Percentiles rank a stretch among this genome's conserved stretches.
Evolutionary conservation across 1,284 basidiomycete genomes (phyloP).

Genomic region (Cutaneotrichosporon curvatum): DNA sequence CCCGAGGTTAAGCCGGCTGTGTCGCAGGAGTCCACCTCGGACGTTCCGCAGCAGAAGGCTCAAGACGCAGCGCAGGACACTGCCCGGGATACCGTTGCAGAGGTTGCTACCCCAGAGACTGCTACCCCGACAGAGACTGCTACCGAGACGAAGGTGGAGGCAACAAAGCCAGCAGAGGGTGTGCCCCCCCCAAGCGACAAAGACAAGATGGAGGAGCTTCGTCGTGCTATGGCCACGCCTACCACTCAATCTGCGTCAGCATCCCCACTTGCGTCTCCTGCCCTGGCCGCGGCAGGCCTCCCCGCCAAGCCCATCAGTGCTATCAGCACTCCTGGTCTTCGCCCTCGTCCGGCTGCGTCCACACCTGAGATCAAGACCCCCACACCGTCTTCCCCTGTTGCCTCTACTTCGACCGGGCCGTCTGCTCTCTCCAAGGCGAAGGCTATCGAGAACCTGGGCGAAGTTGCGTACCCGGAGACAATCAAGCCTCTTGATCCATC

Average conservation of each 20-base stretch:
- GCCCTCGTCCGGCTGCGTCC: slow-evolving; percentile 51
- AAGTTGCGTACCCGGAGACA: slow-evolving; percentile 74
- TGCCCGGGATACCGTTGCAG: slow-evolving; percentile 3
- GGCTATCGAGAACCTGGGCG: slow-evolving; percentile 72
- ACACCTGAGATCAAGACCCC: slow-evolving; percentile 59
- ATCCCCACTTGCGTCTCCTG: slow-evolving; percentile 37
- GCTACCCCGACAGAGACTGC: slow-evolving; percentile 43
- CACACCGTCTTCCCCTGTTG: slow-evolving; percentile 39
- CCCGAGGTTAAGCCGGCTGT: slow-evolving; percentile 47
- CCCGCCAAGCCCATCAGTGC: slow-evolving; percentile 44
- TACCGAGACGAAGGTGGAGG: slow-evolving; percentile 42
- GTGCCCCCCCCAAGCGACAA: slow-evolving; percentile 46
- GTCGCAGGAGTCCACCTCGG: slow-evolving; percentile 39
- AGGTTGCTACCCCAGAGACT: too few species aligned
- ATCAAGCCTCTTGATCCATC: slow-evolving; percentile 76
- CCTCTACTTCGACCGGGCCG: slow-evolving; percentile 34
- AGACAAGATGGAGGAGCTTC: slow-evolving; percentile 20
- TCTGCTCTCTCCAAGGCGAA: slow-evolving; percentile 67
- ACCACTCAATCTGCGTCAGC: slow-evolving; percentile 24
- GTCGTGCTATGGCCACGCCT: slow-evolving; percentile 28
- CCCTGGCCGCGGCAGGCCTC: slow-evolving; percentile 39
- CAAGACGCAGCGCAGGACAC: slow-evolving; percentile 22
- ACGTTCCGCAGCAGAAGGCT: slow-evolving; percentile 16
- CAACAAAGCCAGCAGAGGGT: slow-evolving; percentile 21
- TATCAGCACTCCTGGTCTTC: slow-evolving; percentile 22